Percentiles rank a stretch among this genome's conserved stretches.
These are phyloP conservation scores for Irpex sp. DNA, from an alignment of 1,284 basidiomycete species.

Conservation along the genomic window DNA sequence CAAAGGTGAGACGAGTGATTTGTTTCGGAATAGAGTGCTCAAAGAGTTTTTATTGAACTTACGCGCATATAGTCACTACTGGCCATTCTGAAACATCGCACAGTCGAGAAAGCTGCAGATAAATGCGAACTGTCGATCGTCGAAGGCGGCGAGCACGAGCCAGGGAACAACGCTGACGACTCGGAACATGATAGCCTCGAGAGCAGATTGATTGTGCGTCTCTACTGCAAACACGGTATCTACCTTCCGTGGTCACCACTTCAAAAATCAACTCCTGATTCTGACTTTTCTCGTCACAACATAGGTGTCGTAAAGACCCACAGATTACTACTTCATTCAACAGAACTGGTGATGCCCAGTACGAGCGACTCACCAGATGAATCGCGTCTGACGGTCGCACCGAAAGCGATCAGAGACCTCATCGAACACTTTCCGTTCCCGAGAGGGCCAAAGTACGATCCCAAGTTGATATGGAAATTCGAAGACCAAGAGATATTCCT, in stretches of 20 bases:
- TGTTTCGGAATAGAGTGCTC: slow-evolving; percentile 10
- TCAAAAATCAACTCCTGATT: neutral
- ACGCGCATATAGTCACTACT: slow-evolving; percentile 50
- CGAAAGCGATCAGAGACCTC: slow-evolving; percentile 66
- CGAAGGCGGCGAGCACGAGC: slow-evolving; percentile 41
- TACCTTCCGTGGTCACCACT: neutral
- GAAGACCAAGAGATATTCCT: slow-evolving; percentile 60
- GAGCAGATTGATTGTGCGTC: slow-evolving; percentile 63
- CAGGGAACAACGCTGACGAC: slow-evolving; percentile 28
- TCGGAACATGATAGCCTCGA: slow-evolving; percentile 63
- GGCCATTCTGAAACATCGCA: slow-evolving; percentile 68
- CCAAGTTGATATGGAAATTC: slow-evolving; percentile 76
- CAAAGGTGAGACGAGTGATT: slow-evolving; percentile 45
- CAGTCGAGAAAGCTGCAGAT: slow-evolving; percentile 71
- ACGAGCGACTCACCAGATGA: slow-evolving; percentile 50
- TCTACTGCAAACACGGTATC: slow-evolving; percentile 79
- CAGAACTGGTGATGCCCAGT: slow-evolving; percentile 57
- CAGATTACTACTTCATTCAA: slow-evolving; percentile 56
- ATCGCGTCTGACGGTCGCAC: slow-evolving; percentile 67
- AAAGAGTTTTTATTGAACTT: neutral
- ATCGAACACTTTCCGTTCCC: slow-evolving; percentile 75
- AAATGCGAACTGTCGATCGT: slow-evolving; percentile 69
- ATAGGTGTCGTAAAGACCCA: slow-evolving; percentile 79
- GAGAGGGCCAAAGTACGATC: slow-evolving; percentile 61
- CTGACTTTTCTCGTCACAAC: slow-evolving; percentile 1